phyloP scores from a whole-genome alignment of 176 grass and related monocot genomes.

The Olyra latifolia region DNA sequence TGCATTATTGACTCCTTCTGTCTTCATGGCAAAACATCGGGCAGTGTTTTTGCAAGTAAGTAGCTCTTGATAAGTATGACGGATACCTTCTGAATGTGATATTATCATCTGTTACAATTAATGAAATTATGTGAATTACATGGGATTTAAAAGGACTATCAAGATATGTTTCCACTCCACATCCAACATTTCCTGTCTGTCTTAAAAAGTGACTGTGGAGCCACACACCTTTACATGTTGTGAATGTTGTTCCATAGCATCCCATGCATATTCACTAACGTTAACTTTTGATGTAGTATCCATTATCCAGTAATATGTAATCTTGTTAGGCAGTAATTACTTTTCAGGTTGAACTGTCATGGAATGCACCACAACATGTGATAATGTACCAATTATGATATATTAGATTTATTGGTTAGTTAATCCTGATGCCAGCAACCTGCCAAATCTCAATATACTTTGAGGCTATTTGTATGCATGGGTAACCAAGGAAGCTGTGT shows the following conservation, averaged over 20 bases:
- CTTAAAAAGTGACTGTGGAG: background rate
- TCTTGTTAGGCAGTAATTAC: background rate
- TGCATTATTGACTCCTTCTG: conserved; percentile 71
- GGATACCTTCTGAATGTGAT: background rate
- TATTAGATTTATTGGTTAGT: conserved; percentile 4
- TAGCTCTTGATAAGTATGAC: background rate
- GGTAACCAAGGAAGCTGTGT: conserved; percentile 7
- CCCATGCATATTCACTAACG: background rate
- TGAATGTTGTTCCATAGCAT: background rate
- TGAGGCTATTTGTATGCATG: background rate
- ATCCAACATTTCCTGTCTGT: background rate
- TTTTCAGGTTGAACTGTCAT: background rate
- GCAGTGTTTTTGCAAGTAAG: conserved; percentile 95
- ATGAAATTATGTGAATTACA: background rate
- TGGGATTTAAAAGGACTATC: background rate
- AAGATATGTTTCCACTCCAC: background rate
- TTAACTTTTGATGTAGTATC: background rate
- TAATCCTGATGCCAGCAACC: conserved; percentile 15
- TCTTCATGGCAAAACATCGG: conserved; percentile 92
- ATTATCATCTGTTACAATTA: conserved; percentile 3
- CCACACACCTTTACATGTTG: background rate
- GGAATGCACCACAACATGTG: background rate
- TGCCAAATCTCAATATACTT: background rate
- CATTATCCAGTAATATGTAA: conserved; percentile 9
- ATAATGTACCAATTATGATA: background rate